These are phyloP conservation scores for Fusarium circinatum DNA, from an alignment of 2,329 filamentous ascomycete species.

Conservation along the genomic window DNA sequence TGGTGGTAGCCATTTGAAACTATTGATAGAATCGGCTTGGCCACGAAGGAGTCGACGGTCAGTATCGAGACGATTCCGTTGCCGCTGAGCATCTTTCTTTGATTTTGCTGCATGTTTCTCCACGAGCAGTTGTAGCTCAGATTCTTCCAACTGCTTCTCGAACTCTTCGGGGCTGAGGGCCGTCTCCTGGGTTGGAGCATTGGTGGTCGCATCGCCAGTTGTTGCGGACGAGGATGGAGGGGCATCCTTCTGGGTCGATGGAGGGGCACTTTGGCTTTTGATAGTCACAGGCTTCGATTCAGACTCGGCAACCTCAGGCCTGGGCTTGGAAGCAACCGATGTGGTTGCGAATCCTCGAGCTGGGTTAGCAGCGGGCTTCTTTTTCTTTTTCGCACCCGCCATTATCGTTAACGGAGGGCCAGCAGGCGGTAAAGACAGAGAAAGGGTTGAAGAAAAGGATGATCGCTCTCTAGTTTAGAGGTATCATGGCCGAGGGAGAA, in stretches of 20 bases:
- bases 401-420: constrained; percentile 56
- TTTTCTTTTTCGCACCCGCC: constrained; percentile 85
- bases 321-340: constrained; percentile 85
- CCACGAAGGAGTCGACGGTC: constrained; percentile 84
- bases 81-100: constrained; percentile 80
- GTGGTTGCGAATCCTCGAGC: constrained; percentile 94
- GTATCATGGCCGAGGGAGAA: constrained; percentile 5
- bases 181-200: constrained; percentile 48
- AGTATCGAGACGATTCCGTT: constrained; percentile 81
- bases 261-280: constrained; percentile 46
- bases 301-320: constrained; percentile 66
- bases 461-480: not conserved
- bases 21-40: constrained; percentile 78
- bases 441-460: not conserved
- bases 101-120: constrained; percentile 85
- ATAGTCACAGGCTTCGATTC: constrained; percentile 42
- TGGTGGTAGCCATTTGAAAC: constrained; percentile 80
- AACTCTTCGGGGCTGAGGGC: constrained; percentile 86
- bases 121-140: constrained; percentile 87
- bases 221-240: constrained; percentile 43
- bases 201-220: constrained; percentile 39
- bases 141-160: constrained; percentile 86
- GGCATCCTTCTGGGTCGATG: constrained; percentile 45
- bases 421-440: not conserved
- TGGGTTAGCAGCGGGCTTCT: constrained; percentile 87